These are phyloP conservation scores for Mortierella sp. DNA, from an alignment of 371 early-diverging fungal species.

Conservation along the genomic window DNA sequence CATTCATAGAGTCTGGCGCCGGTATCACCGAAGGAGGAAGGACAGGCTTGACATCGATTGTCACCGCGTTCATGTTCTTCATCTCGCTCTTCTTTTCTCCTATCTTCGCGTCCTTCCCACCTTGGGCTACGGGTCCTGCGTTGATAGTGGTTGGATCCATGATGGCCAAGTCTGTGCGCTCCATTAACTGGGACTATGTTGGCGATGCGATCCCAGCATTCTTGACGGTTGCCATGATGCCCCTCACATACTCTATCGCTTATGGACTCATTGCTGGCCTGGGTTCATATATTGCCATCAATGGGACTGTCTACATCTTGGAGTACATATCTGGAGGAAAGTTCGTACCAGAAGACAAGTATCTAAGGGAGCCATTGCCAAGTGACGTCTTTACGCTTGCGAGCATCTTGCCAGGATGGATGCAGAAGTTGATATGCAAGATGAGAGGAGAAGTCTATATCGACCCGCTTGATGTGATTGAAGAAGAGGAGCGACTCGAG, in stretches of 20 bases:
- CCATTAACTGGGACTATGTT: slow-evolving; percentile 82
- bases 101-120: slow-evolving; percentile 85
- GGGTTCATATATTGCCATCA: slow-evolving; percentile 39
- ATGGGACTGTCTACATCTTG: slow-evolving; percentile 23
- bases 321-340: slow-evolving; percentile 28
- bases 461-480: slow-evolving; percentile 20
- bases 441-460: slow-evolving; percentile 17
- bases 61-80: slow-evolving; percentile 75
- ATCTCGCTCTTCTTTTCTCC: slow-evolving; percentile 84
- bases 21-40: slow-evolving; percentile 85
- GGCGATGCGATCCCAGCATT: slow-evolving; percentile 84
- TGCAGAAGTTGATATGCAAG: slow-evolving; percentile 29
- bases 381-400: slow-evolving; percentile 21
- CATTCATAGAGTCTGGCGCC: slow-evolving; percentile 83
- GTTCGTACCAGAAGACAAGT: slow-evolving; percentile 27
- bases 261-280: slow-evolving; percentile 50
- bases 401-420: slow-evolving; percentile 31
- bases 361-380: slow-evolving; percentile 27
- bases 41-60: slow-evolving; percentile 80
- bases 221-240: slow-evolving; percentile 79
- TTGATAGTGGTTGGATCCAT: slow-evolving; percentile 82
- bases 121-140: slow-evolving; percentile 86
- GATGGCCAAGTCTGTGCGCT: slow-evolving; percentile 76
- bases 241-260: slow-evolving; percentile 69
- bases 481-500: slow-evolving; percentile 41